Conservation (phyloP, 192 early-diverging fungal genomes). For the Backusella sp. region DNA sequence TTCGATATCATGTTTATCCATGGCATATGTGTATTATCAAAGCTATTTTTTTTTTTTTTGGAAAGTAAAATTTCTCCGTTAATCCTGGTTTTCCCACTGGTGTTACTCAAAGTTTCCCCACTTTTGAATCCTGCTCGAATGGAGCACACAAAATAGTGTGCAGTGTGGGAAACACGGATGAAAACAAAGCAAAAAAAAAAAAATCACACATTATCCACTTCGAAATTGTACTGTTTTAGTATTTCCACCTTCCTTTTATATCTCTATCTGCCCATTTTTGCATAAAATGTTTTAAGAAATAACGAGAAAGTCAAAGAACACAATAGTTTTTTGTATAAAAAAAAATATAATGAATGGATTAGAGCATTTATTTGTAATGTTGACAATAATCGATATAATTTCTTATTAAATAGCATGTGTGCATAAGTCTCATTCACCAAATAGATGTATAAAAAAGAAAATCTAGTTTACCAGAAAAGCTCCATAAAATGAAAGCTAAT, state of each 20-base stretch:
- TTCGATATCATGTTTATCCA: background rate
- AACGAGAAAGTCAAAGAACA: too few species aligned
- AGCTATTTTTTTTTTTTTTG: background rate
- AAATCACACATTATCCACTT: constrained; percentile 1
- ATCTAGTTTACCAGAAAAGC: too few species aligned
- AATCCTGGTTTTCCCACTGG: background rate
- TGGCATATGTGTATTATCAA: background rate
- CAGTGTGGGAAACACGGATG: background rate
- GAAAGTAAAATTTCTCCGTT: background rate
- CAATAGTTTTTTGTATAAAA: too few species aligned
- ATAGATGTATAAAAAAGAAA: background rate
- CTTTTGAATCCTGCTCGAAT: background rate
- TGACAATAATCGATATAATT: background rate
- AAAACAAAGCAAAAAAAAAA: background rate
- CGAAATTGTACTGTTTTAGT: constrained; percentile 2
- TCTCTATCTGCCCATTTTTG: background rate
- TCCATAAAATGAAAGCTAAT: background rate
- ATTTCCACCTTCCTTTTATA: background rate
- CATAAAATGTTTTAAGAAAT: too few species aligned
- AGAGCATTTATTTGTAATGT: background rate
- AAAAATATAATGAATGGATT: too few species aligned
- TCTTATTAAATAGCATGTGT: background rate
- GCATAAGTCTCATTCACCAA: background rate
- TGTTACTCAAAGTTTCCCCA: background rate
- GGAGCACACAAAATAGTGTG: background rate